Base-by-base conservation (phyloP, 768 basidiomycete genomes). In the Leucocoprinus leucothites region DNA sequence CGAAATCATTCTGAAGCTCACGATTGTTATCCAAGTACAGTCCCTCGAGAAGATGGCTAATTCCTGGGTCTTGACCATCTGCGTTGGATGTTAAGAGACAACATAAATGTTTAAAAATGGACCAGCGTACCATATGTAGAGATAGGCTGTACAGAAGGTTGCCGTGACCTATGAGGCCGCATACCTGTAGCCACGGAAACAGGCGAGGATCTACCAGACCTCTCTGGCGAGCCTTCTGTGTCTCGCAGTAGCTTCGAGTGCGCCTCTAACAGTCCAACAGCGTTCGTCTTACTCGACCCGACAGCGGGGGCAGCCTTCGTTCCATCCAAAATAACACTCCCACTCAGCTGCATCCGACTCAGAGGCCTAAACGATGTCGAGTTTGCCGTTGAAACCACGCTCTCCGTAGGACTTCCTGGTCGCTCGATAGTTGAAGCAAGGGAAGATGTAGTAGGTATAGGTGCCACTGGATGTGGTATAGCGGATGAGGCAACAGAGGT, bases 1-100 rank as follows among this genome's bases (percentile, higher is more conserved):
- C 96, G 64, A 99, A 96, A 63, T 99, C 95, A 25, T 88, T 80
- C 56, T 93, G 85, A 1, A 93, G 77, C 56, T 97, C 93, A 22
- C 86, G 85, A 63, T 84, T 86, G 58, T 87, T 91, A 65, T 95
- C 94, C 35, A 92, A 75, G 65, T 94, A 98, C 19, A 95, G 75
- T 54, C 91, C 88, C 65, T 98, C 97, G 19, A 99, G 74, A 11
- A 98, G 74, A 47, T 90, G 89, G 64, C 82, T 89, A 62, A 98
- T 91, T 8, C 89, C 91, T 42, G 90, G 86, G 64, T 98, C 96
- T 63, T 89, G 89, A 0, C 90, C 90, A 61, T 97, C 95, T 94
- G 63, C 26, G 57, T 13, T 38, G 46, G 9, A 21, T 40, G 55
- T 47, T 22, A 61, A n/a, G 21, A 22, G 16, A 50, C 38, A 19